These are phyloP conservation scores for Closterium sp. DNA, from an alignment of 139 green algal genomes.

Conservation along the genomic window DNA sequence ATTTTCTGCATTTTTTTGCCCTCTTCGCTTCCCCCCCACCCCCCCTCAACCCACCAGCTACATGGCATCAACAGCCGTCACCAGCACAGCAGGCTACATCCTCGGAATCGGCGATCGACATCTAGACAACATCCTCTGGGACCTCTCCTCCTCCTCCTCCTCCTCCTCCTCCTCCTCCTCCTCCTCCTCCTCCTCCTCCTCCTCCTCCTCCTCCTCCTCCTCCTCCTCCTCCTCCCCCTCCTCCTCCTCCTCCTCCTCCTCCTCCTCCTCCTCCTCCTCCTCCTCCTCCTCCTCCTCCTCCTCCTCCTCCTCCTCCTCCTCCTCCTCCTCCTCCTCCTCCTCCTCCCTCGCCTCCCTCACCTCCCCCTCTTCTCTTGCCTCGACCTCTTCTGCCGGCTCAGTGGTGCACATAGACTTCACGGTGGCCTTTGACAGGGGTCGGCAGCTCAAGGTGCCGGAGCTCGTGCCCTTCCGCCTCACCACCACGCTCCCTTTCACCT, in stretches of 20 bases:
- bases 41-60: conserved; percentile 47
- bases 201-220: too few relatives aligned
- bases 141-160: conserved; percentile 28
- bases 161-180: background rate
- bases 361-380: too few relatives aligned
- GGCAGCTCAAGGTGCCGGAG: conserved; percentile 71
- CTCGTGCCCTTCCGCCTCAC: conserved; percentile 81
- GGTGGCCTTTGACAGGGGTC: conserved; percentile 72
- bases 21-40: too few relatives aligned
- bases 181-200: too few relatives aligned
- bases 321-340: too few relatives aligned
- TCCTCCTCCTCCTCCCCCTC: too few relatives aligned
- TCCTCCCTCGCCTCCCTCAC: background rate
- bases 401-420: conserved; percentile 76
- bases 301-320: too few relatives aligned
- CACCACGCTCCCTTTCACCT: background rate
- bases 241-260: too few relatives aligned
- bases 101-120: conserved; percentile 89
- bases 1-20: too few relatives aligned
- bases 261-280: too few relatives aligned
- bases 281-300: too few relatives aligned
- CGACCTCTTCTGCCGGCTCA: background rate
- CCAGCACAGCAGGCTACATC: conserved; percentile 78
- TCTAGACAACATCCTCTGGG: conserved; percentile 87
- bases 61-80: conserved; percentile 60